These are phyloP conservation scores for Musa schizocarpa DNA, from an alignment of 176 grass and related monocot species.

Conservation along the genomic window DNA sequence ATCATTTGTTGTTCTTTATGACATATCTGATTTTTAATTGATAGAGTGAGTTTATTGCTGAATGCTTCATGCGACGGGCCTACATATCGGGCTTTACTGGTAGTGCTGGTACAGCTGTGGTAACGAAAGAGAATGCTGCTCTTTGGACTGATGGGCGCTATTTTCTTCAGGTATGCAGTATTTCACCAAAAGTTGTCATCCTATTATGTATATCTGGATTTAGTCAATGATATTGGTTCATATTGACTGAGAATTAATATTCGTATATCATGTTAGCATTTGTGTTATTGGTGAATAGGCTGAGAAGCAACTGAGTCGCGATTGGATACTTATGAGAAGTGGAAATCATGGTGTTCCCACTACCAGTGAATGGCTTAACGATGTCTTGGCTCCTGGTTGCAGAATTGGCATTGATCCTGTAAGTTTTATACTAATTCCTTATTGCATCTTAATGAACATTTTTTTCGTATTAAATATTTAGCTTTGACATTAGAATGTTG, in stretches of 20 bases:
- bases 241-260: neutral
- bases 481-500: too few species aligned
- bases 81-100: slow-evolving; percentile 85
- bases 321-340: slow-evolving; percentile 84
- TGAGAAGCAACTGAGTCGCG: slow-evolving; percentile 59
- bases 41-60: slow-evolving; percentile 89
- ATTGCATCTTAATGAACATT: neutral
- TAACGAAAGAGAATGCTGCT: slow-evolving; percentile 81
- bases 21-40: neutral
- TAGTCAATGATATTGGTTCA: neutral
- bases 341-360: slow-evolving; percentile 79
- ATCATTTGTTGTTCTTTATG: neutral
- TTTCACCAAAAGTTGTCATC: neutral
- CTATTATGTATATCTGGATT: neutral
- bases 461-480: neutral
- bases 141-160: slow-evolving; percentile 98
- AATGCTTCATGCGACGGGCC: slow-evolving; percentile 78
- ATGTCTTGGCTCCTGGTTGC: slow-evolving; percentile 66
- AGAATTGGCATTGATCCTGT: slow-evolving; percentile 96
- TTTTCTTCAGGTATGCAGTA: slow-evolving; percentile 70
- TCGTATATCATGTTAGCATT: neutral
- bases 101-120: slow-evolving; percentile 90
- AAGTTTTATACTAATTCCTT: slow-evolving; percentile 18
- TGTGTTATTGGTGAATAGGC: slow-evolving; percentile 43
- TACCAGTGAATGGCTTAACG: slow-evolving; percentile 81